Evolutionary conservation across 1,139 yeast genomes (phyloP), one percentile per base, ranked within the genome.

Genomic region (Petasospora rhodanensis): DNA sequence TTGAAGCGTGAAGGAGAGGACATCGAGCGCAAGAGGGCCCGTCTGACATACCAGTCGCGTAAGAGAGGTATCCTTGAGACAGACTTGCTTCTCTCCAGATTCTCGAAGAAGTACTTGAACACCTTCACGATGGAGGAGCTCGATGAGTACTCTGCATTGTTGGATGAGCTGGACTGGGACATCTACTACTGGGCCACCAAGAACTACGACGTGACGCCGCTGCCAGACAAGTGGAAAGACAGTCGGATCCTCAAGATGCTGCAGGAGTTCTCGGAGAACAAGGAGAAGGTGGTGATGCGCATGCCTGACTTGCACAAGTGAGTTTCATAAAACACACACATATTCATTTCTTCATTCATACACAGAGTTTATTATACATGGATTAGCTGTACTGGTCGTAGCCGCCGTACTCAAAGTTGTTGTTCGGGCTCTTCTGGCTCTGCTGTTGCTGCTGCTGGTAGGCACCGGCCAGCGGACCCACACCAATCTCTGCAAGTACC

Each of bases 141-240:
- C 44, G 81, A 79, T 35, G 97, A 91, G 59, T 91, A 85, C 58
- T 97, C 91, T 54, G 59, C 70, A 45, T 63, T 91, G 39, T 68
- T 91, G 55, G 95, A 93, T 57, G 95, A 89, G 60, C 76, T 91
- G 12, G 99, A 91, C 58, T 93, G 98, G 98, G 98, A 91, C 56
- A 89, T 91, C 43, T 93, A 86, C 60, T 91, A 91, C 63, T 91
- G 98, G 97, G 96, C 95, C 16, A 86, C 96, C 7, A 73, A 74
- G 49, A 85, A 85, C 60, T 83, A 68, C 51, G 78, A 75, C 23
- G 76, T 80, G 16, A 83, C 89, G 33, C 95, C 95, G 12, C 67
- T 89, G 45, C 96, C 97, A 6, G 89, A 83, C 29, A 71, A 72
- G 51, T 89, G 96, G 95, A 68, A 77, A 54, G 55, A 79, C 39